phyloP scores from a whole-genome alignment of 2,329 filamentous ascomycete genomes.

The Onygenales sp. region DNA sequence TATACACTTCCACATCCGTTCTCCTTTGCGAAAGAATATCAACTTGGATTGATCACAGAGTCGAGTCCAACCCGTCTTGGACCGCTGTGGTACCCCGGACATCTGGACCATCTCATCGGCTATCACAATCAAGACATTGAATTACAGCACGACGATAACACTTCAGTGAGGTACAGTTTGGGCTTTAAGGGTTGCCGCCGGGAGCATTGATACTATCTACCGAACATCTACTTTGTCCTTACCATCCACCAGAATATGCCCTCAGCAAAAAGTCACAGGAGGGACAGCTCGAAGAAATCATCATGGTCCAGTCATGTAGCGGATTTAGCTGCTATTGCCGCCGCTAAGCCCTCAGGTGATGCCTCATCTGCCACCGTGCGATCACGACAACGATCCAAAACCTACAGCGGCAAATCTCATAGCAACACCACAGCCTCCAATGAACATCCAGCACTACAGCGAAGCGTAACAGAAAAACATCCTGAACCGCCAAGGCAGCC shows the following conservation, averaged over 20 bases:
- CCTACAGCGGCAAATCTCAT: constrained; percentile 4
- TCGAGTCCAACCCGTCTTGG: no score
- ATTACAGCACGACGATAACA: no score
- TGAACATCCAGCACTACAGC: neutral
- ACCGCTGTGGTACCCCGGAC: no score
- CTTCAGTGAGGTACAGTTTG: no score
- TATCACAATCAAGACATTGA: no score
- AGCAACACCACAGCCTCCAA: neutral
- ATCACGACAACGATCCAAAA: constrained; percentile 6
- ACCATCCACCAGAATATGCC: constrained; percentile 1
- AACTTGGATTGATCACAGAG: no score
- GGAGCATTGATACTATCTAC: no score
- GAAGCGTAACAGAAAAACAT: constrained; percentile 3
- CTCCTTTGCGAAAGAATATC: no score
- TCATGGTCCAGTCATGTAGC: neutral
- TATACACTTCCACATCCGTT: neutral
- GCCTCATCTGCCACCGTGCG: neutral
- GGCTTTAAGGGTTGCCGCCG: no score
- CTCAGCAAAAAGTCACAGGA: constrained; percentile 5
- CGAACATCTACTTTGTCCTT: neutral
- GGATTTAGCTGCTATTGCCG: constrained; percentile 1
- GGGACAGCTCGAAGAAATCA: constrained; percentile 7
- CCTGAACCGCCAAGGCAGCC: constrained; percentile 3
- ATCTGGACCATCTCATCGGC: no score
- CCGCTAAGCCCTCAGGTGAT: constrained; percentile 2